A percentile compares a stretch with the other conserved stretches of the same genome.
These are phyloP conservation scores for Mycena indigotica DNA, from an alignment of 768 basidiomycete genomes.

Conservation along the genomic window DNA sequence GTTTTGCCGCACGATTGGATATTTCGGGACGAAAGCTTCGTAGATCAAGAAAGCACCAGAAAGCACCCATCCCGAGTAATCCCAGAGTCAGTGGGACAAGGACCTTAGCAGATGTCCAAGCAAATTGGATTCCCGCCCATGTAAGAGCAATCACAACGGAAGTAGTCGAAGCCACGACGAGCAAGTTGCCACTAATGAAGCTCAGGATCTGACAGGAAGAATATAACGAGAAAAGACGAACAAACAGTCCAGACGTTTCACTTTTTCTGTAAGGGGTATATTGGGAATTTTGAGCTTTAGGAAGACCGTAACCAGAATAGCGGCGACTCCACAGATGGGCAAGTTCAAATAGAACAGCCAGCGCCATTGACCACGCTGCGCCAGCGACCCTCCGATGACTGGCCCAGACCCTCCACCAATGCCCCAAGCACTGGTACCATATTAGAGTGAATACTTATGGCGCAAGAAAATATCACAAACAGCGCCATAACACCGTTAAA, in stretches of 20 bases:
- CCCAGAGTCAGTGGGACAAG: constrained; percentile 48
- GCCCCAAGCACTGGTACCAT: constrained; percentile 32
- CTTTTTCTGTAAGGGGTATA: constrained; percentile 35
- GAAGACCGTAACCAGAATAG: neutral
- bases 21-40: constrained; percentile 33
- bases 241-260: constrained; percentile 46
- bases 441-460: constrained; percentile 1
- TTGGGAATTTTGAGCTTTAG: constrained; percentile 29
- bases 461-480: constrained; percentile 16
- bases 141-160: constrained; percentile 43
- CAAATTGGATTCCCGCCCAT: constrained; percentile 46
- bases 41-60: constrained; percentile 44
- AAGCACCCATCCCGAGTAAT: constrained; percentile 36
- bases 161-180: constrained; percentile 40
- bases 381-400: constrained; percentile 39
- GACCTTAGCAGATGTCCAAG: constrained; percentile 45
- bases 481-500: constrained; percentile 41
- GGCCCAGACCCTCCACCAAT: constrained; percentile 38
- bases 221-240: constrained; percentile 24
- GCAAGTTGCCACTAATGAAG: constrained; percentile 40
- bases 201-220: neutral
- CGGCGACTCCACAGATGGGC: constrained; percentile 6
- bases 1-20: constrained; percentile 34
- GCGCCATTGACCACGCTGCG: constrained; percentile 37
- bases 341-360: constrained; percentile 45